A percentile compares a stretch with the other conserved stretches of the same genome.
Conservation (phyloP, 2,329 filamentous ascomycete genomes). For the Fusarium phyllophilum region DNA sequence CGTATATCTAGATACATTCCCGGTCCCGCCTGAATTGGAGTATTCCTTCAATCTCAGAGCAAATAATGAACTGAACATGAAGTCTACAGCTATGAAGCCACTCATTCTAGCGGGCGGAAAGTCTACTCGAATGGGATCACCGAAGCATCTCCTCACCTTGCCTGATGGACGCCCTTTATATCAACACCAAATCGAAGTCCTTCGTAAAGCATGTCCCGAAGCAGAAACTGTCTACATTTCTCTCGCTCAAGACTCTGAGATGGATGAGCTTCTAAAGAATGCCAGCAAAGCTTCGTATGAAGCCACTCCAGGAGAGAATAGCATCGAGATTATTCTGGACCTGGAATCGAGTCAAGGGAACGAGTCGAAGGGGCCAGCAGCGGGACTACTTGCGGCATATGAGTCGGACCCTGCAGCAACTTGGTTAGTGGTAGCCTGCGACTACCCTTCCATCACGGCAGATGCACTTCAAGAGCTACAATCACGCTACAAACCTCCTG, state of each 20-base stretch:
- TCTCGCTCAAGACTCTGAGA: background rate
- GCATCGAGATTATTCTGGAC: background rate
- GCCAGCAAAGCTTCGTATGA: rapidly evolving
- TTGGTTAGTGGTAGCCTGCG: background rate
- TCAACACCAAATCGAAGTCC: background rate
- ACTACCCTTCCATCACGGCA: background rate
- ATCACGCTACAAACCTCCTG: background rate
- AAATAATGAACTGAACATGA: rapidly evolving
- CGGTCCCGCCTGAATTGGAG: rapidly evolving
- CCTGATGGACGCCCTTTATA: background rate
- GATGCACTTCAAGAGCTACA: rapidly evolving
- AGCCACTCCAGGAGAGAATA: background rate
- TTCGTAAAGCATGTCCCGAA: background rate
- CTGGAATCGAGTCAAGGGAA: background rate
- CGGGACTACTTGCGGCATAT: background rate
- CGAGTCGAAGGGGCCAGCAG: background rate
- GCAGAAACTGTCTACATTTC: background rate
- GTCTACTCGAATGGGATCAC: background rate
- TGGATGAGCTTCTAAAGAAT: background rate
- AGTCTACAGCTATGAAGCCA: background rate
- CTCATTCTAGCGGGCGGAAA: background rate
- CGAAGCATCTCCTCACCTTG: background rate
- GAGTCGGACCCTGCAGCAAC: background rate
- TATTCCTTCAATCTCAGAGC: rapidly evolving
- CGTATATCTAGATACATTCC: background rate